These are phyloP conservation scores for Lathyrus aphaca DNA, from an alignment of 306 rosid genomes.

Conservation along the genomic window DNA sequence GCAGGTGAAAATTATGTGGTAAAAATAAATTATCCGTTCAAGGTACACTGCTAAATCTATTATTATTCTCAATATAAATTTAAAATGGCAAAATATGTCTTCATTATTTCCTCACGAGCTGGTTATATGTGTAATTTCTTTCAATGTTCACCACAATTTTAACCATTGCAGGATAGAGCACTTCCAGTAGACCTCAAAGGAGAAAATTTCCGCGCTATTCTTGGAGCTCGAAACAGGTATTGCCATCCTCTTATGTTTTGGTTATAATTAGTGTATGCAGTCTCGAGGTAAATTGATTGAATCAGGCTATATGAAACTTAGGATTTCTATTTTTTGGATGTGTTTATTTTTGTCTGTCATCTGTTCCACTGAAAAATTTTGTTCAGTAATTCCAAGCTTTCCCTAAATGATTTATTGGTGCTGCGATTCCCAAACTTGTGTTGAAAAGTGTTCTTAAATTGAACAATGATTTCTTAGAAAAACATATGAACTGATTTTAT, in stretches of 20 bases:
- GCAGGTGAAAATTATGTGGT: slow-evolving; percentile 81
- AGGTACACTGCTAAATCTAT: slow-evolving; percentile 54
- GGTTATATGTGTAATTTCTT: slow-evolving; percentile 24
- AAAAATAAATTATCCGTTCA: slow-evolving; percentile 87
- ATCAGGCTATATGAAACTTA: slow-evolving; percentile 16
- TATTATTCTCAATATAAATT: slow-evolving; percentile 14
- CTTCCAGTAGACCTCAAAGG: slow-evolving; percentile 81
- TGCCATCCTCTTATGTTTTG: slow-evolving; percentile 33
- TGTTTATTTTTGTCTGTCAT: slow-evolving; percentile 21
- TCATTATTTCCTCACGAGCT: slow-evolving; percentile 6
- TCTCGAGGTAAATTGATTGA: slow-evolving; percentile 17
- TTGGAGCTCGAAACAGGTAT: slow-evolving; percentile 89
- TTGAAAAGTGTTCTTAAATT: slow-evolving; percentile 13
- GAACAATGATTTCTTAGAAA: slow-evolving; percentile 22
- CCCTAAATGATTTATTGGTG: slow-evolving; percentile 7
- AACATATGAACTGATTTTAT: slow-evolving; percentile 35
- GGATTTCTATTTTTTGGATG: slow-evolving; percentile 8
- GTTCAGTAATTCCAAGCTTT: slow-evolving; percentile 9
- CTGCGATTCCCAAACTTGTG: neutral
- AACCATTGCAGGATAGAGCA: slow-evolving; percentile 63
- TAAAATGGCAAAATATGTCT: slow-evolving; percentile 21
- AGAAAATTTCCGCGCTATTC: slow-evolving; percentile 66
- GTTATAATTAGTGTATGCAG: slow-evolving; percentile 25
- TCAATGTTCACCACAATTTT: slow-evolving; percentile 5
- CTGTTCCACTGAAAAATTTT: slow-evolving; percentile 5